phyloP scores from a whole-genome alignment of 1,284 basidiomycete genomes.

The Austropuccinia psidii region DNA sequence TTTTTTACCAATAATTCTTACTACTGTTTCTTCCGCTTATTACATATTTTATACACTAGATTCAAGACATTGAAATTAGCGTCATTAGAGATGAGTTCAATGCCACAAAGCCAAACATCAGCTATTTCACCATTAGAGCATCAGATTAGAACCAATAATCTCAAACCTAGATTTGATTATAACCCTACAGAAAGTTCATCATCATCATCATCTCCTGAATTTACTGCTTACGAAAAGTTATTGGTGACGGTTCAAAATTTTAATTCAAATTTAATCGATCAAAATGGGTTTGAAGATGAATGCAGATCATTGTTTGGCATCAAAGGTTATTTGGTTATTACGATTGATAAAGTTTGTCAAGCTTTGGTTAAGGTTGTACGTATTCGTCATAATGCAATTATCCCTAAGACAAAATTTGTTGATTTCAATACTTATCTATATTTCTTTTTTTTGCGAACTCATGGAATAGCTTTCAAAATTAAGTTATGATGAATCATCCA shows the following conservation, averaged over 20 bases:
- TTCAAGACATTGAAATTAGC: slow-evolving; percentile 25
- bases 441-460: neutral
- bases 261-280: slow-evolving; percentile 63
- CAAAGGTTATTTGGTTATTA: slow-evolving; percentile 85
- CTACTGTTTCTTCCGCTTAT: slow-evolving; percentile 31
- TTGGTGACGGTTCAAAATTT: slow-evolving; percentile 22
- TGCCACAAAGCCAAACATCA: neutral
- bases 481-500: slow-evolving; percentile 9
- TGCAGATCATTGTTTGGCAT: slow-evolving; percentile 94
- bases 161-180: too few species aligned
- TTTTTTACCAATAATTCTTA: slow-evolving; percentile 33
- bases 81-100: neutral
- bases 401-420: neutral
- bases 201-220: neutral
- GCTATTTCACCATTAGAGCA: neutral
- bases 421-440: neutral
- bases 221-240: slow-evolving; percentile 22
- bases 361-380: slow-evolving; percentile 32
- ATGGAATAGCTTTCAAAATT: slow-evolving; percentile 29
- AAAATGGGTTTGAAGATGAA: slow-evolving; percentile 82
- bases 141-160: too few species aligned
- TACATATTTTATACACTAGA: slow-evolving; percentile 30
- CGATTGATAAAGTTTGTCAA: slow-evolving; percentile 65
- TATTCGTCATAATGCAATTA: neutral
- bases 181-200: too few species aligned